These are phyloP conservation scores for Pelargonium fulgidum DNA, from an alignment of 441 rosid species.

Conservation along the genomic window DNA sequence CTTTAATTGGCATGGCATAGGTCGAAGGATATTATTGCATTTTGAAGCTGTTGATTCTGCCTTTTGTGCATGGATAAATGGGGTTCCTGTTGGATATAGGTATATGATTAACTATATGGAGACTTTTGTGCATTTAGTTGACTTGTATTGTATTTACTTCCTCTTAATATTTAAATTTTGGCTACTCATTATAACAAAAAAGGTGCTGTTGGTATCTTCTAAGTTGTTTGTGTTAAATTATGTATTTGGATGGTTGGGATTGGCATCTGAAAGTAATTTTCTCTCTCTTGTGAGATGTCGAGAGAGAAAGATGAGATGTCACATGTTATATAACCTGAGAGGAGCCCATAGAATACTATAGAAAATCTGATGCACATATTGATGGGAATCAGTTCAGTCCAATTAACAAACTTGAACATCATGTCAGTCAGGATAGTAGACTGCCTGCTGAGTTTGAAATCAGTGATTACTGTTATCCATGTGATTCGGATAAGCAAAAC, in stretches of 20 bases:
- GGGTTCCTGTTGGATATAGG: constrained; percentile 92
- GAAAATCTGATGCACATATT: neutral
- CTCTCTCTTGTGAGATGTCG: neutral
- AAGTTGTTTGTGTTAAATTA: neutral
- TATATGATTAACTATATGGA: constrained; percentile 21
- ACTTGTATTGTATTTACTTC: neutral
- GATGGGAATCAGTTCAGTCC: constrained; percentile 9
- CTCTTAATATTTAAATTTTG: neutral
- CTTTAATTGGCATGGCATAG: constrained; percentile 37
- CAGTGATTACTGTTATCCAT: constrained; percentile 72
- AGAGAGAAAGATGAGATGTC: neutral
- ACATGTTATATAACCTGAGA: neutral
- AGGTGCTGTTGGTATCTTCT: neutral
- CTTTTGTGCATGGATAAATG: constrained; percentile 86
- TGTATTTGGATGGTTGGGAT: neutral
- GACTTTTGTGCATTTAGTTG: neutral
- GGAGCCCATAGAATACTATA: neutral
- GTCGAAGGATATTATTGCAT: constrained; percentile 86
- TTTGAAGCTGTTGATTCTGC: constrained; percentile 99
- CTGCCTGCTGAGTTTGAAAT: constrained; percentile 98
- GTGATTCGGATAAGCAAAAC: constrained; percentile 65
- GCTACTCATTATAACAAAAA: neutral
- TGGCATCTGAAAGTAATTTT: neutral
- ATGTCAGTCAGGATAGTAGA: constrained; percentile 92
- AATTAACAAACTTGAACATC: constrained; percentile 24